These are phyloP conservation scores for Claviceps arundinis DNA, from an alignment of 2,329 filamentous ascomycete genomes.

Conservation along the genomic window DNA sequence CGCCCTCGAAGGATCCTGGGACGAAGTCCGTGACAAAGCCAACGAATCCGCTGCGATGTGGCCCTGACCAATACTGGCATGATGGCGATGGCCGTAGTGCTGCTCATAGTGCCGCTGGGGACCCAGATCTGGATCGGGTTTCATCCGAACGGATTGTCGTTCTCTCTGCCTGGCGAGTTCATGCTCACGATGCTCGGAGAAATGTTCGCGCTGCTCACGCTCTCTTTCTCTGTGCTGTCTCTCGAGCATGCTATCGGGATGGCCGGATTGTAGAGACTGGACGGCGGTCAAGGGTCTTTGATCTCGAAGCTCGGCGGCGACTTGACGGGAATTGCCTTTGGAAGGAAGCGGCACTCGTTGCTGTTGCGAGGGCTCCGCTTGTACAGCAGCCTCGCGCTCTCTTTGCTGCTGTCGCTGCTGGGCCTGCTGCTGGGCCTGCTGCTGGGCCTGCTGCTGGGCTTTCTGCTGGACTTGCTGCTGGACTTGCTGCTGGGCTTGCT, in stretches of 20 bases:
- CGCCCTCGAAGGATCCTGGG: conserved; percentile 30
- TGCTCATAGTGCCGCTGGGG: conserved; percentile 30
- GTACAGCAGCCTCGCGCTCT: conserved; percentile 7
- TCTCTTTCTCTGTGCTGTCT: conserved; percentile 11
- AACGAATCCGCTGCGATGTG: conserved; percentile 26
- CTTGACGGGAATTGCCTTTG: conserved; percentile 1
- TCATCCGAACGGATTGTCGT: conserved; percentile 24
- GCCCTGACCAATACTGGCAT: conserved; percentile 23
- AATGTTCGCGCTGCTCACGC: conserved; percentile 9
- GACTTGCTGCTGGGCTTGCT: conserved; percentile 8
- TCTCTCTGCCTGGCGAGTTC: conserved; percentile 11
- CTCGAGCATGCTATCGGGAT: conserved; percentile 5
- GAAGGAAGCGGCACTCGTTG: conserved; percentile 5
- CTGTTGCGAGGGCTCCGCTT: conserved; percentile 1
- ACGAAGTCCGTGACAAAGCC: conserved; percentile 23
- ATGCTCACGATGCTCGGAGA: conserved; percentile 2
- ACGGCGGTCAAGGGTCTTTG: conserved; percentile 5
- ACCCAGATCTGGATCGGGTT: conserved; percentile 36
- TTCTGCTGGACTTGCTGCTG: conserved; percentile 6
- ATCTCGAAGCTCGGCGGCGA: conserved; percentile 6
- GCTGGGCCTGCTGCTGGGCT: conserved; percentile 9
- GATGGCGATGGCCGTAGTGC: conserved; percentile 26
- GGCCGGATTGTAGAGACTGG: conserved; percentile 2
- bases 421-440: conserved; percentile 10
- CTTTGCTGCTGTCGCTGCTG: conserved; percentile 11